Evolutionary conservation across 2,329 filamentous ascomycete species (phyloP).

Genomic region (Clarireedia hainanense): DNA sequence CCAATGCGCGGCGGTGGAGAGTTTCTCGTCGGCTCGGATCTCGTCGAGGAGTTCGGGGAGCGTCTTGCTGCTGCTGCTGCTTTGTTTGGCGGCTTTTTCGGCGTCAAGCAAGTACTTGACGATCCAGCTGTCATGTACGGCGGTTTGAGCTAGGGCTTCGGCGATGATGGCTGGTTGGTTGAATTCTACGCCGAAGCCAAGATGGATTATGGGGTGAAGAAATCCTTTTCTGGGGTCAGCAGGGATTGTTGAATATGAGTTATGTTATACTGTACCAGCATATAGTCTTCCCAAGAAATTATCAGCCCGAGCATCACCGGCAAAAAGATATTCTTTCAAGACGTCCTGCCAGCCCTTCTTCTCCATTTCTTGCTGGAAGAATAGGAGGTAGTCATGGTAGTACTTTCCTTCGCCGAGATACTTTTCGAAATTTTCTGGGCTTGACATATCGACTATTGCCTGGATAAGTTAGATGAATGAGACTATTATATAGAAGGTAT

Average conservation of each 20-base stretch:
- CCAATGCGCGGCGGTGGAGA: constrained; percentile 45
- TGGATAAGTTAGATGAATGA: background rate
- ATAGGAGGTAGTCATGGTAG: constrained; percentile 69
- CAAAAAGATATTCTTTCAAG: constrained; percentile 61
- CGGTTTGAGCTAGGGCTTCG: constrained; percentile 68
- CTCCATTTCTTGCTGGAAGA: constrained; percentile 69
- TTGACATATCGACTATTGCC: constrained; percentile 35
- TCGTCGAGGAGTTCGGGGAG: constrained; percentile 56
- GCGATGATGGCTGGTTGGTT: constrained; percentile 73
- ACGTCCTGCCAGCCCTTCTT: constrained; percentile 52
- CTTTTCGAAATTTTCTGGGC: constrained; percentile 46
- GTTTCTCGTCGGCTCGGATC: constrained; percentile 46
- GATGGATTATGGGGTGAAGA: constrained; percentile 74
- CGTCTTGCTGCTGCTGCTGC: constrained; percentile 27
- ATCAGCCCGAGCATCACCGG: constrained; percentile 54
- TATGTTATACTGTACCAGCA: constrained; percentile 37
- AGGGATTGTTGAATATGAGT: too few relatives aligned
- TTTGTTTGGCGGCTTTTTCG: constrained; percentile 38
- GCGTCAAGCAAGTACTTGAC: constrained; percentile 44
- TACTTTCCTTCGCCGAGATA: constrained; percentile 56
- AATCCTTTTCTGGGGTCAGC: constrained; percentile 41
- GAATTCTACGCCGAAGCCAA: constrained; percentile 81
- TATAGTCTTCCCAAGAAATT: constrained; percentile 63
- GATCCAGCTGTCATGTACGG: constrained; percentile 55
- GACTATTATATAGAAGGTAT: background rate